Conservation (phyloP, 495 filamentous ascomycete genomes). For the Penicillium salamii region DNA sequence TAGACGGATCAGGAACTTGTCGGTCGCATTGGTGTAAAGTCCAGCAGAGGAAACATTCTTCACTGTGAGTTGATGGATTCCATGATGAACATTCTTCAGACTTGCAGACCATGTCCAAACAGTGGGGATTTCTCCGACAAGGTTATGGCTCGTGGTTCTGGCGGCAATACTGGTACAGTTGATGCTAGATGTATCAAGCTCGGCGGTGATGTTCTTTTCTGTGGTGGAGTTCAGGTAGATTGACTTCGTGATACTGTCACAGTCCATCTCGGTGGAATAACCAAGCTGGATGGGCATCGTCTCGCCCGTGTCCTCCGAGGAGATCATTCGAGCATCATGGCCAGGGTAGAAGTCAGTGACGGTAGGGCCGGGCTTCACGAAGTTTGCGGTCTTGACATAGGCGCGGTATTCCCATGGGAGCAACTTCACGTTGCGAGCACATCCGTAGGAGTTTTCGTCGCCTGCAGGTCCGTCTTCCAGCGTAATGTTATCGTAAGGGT, state of each 20-base stretch:
- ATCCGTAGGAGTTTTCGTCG: constrained; percentile 29
- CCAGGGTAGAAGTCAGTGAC: constrained; percentile 58
- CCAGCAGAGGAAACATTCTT: constrained; percentile 37
- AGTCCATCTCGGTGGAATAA: constrained; percentile 49
- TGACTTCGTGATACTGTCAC: constrained; percentile 41
- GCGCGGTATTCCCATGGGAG: constrained; percentile 58
- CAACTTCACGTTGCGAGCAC: constrained; percentile 45
- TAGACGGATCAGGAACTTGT: constrained; percentile 47
- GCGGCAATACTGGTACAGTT: constrained; percentile 18
- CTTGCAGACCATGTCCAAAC: constrained; percentile 40
- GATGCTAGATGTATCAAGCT: constrained; percentile 26
- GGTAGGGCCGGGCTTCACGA: constrained; percentile 48
- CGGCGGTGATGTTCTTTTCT: constrained; percentile 18
- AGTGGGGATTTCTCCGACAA: constrained; percentile 26
- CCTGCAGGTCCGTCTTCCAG: constrained; percentile 20
- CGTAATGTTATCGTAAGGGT: constrained; percentile 49
- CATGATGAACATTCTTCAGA: constrained; percentile 44
- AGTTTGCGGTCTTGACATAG: constrained; percentile 48
- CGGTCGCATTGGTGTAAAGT: constrained; percentile 37
- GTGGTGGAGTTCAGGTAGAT: constrained; percentile 47
- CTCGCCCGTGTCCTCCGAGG: constrained; percentile 23
- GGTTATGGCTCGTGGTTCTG: constrained; percentile 12
- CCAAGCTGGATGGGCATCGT: constrained; percentile 14
- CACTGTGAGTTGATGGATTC: constrained; percentile 44
- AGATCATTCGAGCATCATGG: constrained; percentile 54